Evolutionary conservation across 1,284 basidiomycete genomes (phyloP), one percentile per base, ranked within the genome.

Genomic region (Trichosporon sp.): DNA sequence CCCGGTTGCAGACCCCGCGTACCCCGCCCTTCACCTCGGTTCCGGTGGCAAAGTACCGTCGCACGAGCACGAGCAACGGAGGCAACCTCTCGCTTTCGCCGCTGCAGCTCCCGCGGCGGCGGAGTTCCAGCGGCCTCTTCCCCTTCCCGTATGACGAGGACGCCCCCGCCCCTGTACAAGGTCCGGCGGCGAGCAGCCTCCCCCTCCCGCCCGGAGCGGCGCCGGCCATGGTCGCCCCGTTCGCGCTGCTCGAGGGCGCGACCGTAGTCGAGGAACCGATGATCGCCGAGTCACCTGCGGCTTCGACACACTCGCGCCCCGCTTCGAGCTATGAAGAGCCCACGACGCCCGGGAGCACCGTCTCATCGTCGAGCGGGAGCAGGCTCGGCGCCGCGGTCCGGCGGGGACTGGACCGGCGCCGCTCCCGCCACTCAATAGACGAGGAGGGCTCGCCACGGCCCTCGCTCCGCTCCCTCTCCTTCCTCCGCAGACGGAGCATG

Each of bases 81-180:
- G 12, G 26, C 2, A 26, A 10, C n/a, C 32, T 63, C 14, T 12
- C 32, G 5, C 35, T 63, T 4, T 16, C 11, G 31, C 59, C 59
- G 12, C 16, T 35, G 32, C 32, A 63, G 32, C 59, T 35, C 14
- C 59, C 31, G 14, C 59, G 59, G 32, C 31, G 59, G 16, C 59
- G 59, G 14, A 63, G 59, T 31, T 63, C 59, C 10, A 37, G 59
- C 59, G 16, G 16, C 59, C 32, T 35, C 59, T 37, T 63, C 12
- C 59, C 59, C 14, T 63, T 63, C 59, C 59, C 59, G 16, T 63
- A 63, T 31, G 59, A 63, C 16, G 59, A 63, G 59, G 59, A 63
- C 51, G 10, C 40, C 21, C 54, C 4, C 35, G 35, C 35, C 5
- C 35, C 35, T 37, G 35, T 10, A 37, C 35, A 37, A 37, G 8